Evolutionary conservation across 176 grass and related monocot species (phyloP).

Genomic region (Typha latifolia): DNA sequence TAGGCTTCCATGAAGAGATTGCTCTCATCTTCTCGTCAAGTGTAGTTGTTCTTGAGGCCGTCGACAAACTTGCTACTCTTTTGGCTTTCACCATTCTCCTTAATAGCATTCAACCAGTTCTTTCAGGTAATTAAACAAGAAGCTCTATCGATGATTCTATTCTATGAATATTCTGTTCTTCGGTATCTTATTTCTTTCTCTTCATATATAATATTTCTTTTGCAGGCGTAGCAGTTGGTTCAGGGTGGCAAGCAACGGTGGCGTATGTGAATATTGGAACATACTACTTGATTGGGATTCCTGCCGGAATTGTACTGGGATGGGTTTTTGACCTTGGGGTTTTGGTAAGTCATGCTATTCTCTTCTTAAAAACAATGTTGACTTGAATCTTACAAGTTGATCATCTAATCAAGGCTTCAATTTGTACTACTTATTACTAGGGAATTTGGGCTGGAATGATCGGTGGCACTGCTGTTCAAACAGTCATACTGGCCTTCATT

Average conservation of each 20-base stretch:
- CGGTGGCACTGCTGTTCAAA: constrained; percentile 28
- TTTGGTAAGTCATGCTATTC: constrained; percentile 3
- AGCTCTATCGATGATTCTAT: background rate
- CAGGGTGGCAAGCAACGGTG: constrained; percentile 16
- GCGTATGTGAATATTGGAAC: constrained; percentile 24
- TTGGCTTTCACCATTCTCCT: constrained; percentile 32
- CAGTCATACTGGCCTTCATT: constrained; percentile 15
- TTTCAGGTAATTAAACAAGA: constrained; percentile 23
- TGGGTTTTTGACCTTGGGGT: constrained; percentile 12
- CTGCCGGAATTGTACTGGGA: constrained; percentile 15
- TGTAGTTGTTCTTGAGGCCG: constrained; percentile 9
- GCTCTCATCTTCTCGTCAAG: constrained; percentile 31
- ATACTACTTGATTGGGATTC: constrained; percentile 22
- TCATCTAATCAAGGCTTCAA: too few species aligned
- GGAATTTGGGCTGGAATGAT: constrained; percentile 39
- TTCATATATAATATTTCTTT: background rate
- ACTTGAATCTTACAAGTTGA: too few species aligned
- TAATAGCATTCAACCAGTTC: constrained; percentile 36
- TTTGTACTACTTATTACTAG: background rate
- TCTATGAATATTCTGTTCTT: too few species aligned
- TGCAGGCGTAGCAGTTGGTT: constrained; percentile 27
- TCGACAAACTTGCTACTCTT: constrained; percentile 14
- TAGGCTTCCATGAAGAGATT: constrained; percentile 21
- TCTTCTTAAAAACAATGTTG: background rate
- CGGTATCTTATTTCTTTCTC: background rate